A percentile compares a stretch with the other conserved stretches of the same genome.
Conservation (phyloP, 129 eudicot species). For the Smallanthus sonchifolius region DNA sequence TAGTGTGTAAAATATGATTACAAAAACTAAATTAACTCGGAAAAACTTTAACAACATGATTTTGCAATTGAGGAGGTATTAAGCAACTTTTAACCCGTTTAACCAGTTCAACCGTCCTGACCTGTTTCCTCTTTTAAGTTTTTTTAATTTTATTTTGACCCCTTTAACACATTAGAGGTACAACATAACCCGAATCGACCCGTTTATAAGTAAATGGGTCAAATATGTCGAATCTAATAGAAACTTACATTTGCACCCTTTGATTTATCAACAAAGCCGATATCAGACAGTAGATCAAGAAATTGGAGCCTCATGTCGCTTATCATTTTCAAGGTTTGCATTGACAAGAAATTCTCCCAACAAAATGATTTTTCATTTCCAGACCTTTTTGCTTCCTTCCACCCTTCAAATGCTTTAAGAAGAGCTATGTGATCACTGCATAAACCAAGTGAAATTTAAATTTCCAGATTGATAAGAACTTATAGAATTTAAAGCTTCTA, state of each 20-base stretch:
- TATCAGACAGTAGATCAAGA: constrained; percentile 71
- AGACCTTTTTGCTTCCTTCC: constrained; percentile 77
- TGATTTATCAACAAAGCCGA: constrained; percentile 85
- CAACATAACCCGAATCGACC: background rate
- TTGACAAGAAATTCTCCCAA: constrained; percentile 90
- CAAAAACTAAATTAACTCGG: too few species aligned
- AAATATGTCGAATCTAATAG: background rate
- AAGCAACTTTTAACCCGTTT: background rate
- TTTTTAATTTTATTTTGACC: background rate
- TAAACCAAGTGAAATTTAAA: constrained; percentile 4
- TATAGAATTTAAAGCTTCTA: constrained; percentile 7
- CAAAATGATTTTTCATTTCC: constrained; percentile 73
- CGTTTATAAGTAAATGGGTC: background rate
- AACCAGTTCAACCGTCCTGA: background rate
- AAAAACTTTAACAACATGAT: too few species aligned
- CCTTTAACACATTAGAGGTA: background rate
- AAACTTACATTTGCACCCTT: constrained; percentile 68
- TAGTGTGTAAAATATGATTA: too few species aligned
- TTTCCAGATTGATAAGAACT: background rate
- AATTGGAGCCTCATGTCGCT: constrained; percentile 87
- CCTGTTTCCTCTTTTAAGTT: background rate
- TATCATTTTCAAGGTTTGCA: constrained; percentile 85
- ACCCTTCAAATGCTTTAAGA: constrained; percentile 92
- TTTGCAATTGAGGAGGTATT: background rate
- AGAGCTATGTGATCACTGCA: constrained; percentile 95